phyloP scores from a whole-genome alignment of 371 early-diverging fungal species.

The Rhizopus arrhizus region DNA sequence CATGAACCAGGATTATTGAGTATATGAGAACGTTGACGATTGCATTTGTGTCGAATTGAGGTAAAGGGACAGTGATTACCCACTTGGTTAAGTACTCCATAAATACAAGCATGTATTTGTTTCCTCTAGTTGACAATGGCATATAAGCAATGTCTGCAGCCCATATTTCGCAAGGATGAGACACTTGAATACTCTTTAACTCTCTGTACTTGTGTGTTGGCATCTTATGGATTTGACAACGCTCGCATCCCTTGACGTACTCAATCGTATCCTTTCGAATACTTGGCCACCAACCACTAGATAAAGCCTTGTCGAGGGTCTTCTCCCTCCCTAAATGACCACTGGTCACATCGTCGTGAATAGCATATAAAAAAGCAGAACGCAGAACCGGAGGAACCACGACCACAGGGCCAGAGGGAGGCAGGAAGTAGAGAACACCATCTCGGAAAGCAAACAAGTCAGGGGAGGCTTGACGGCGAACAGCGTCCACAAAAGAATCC shows the following conservation, averaged over 20 bases:
- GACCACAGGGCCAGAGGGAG: background rate
- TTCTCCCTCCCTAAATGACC: slow-evolving; percentile 24
- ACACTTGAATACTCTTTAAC: slow-evolving; percentile 1
- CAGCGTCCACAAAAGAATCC: no score
- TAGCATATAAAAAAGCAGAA: background rate
- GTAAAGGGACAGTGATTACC: slow-evolving; percentile 14
- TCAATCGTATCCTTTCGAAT: background rate
- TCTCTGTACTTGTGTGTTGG: slow-evolving; percentile 12
- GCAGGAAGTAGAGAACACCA: no score
- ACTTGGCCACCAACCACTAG: slow-evolving; percentile 15
- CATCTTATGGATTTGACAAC: slow-evolving; percentile 11
- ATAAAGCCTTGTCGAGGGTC: slow-evolving; percentile 3
- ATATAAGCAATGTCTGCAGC: slow-evolving; percentile 27
- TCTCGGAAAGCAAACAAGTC: no score
- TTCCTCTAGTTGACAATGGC: slow-evolving; percentile 14
- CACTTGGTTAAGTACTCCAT: slow-evolving; percentile 28
- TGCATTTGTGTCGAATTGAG: slow-evolving; percentile 1
- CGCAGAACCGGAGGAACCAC: no score
- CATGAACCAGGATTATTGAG: slow-evolving; percentile 6
- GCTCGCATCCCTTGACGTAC: background rate
- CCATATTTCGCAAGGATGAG: slow-evolving; percentile 22
- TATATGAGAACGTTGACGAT: slow-evolving; percentile 6
- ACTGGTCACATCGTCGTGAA: no score
- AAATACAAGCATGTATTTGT: slow-evolving; percentile 23
- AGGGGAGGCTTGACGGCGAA: no score